Evolutionary conservation across 2,329 filamentous ascomycete genomes (phyloP).

Genomic region (Trichoderma pleuroti): DNA sequence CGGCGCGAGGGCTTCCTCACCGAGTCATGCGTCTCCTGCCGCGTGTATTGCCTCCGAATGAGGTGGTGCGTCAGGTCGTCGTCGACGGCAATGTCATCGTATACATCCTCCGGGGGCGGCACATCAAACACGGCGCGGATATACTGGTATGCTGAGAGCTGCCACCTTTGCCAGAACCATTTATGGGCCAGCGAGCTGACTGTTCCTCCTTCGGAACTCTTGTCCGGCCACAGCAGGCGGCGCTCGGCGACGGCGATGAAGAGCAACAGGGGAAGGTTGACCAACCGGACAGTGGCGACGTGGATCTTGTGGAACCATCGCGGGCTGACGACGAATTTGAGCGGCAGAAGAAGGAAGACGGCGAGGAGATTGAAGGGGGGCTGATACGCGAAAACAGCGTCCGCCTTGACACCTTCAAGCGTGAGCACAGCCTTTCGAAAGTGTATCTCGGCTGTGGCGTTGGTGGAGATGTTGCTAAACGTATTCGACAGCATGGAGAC

Average conservation of each 20-base stretch:
- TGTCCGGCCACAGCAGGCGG: constrained; percentile 57
- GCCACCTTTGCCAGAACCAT: constrained; percentile 64
- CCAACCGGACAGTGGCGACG: constrained; percentile 67
- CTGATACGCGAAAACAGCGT: constrained; percentile 77
- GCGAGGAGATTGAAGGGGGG: constrained; percentile 82
- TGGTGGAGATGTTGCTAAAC: constrained; percentile 72
- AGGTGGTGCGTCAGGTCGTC: constrained; percentile 57
- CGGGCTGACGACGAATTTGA: constrained; percentile 73
- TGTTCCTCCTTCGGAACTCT: constrained; percentile 21
- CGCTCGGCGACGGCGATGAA: constrained; percentile 69
- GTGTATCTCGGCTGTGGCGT: constrained; percentile 78
- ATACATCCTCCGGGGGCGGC: constrained; percentile 60
- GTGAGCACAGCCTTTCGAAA: constrained; percentile 78
- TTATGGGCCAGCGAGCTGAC: constrained; percentile 29
- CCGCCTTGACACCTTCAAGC: constrained; percentile 80
- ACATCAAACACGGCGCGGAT: constrained; percentile 70
- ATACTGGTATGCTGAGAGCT: constrained; percentile 68
- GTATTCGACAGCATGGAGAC: constrained; percentile 85
- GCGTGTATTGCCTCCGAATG: constrained; percentile 54
- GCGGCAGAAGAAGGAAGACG: constrained; percentile 67
- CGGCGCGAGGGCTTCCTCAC: constrained; percentile 41
- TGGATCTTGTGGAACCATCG: constrained; percentile 92
- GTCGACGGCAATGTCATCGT: constrained; percentile 55
- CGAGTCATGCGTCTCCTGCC: constrained; percentile 33
- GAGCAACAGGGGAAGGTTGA: constrained; percentile 73